Percentiles rank a stretch among this genome's conserved stretches.
These are phyloP conservation scores for Eucalyptus pauciflora DNA, from an alignment of 345 rosid species.

Conservation along the genomic window DNA sequence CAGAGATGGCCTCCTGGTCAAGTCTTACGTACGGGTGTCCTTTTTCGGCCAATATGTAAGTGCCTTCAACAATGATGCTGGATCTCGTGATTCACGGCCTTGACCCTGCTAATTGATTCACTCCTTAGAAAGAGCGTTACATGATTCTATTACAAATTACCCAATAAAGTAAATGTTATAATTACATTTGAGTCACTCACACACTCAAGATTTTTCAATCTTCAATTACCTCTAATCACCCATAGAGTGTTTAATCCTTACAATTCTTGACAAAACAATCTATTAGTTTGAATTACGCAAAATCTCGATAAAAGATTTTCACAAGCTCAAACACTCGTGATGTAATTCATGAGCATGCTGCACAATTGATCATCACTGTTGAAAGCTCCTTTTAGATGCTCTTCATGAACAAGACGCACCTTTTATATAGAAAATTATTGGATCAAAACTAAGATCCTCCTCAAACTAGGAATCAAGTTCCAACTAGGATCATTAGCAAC, in stretches of 20 bases:
- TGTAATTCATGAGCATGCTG: rapidly evolving
- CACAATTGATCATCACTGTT: neutral
- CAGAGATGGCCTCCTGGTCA: neutral
- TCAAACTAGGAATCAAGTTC: neutral
- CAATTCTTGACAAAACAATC: neutral
- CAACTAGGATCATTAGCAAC: neutral
- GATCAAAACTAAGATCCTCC: neutral
- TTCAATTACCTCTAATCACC: neutral
- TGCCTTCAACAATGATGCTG: neutral
- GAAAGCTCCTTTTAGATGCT: neutral
- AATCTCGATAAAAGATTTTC: no score
- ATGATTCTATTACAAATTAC: no score
- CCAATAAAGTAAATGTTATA: no score
- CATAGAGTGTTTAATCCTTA: neutral
- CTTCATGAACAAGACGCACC: rapidly evolving
- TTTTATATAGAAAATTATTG: neutral
- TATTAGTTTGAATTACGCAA: no score
- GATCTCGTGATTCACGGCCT: neutral
- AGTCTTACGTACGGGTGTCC: neutral
- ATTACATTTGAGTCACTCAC: neutral
- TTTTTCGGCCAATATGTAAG: neutral
- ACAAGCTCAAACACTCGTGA: rapidly evolving
- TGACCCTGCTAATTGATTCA: neutral
- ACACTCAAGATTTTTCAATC: neutral
- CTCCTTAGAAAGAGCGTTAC: neutral